Evolutionary conservation across 75 land plant species (phyloP).

Genomic region (Cryptomeria japonica): DNA sequence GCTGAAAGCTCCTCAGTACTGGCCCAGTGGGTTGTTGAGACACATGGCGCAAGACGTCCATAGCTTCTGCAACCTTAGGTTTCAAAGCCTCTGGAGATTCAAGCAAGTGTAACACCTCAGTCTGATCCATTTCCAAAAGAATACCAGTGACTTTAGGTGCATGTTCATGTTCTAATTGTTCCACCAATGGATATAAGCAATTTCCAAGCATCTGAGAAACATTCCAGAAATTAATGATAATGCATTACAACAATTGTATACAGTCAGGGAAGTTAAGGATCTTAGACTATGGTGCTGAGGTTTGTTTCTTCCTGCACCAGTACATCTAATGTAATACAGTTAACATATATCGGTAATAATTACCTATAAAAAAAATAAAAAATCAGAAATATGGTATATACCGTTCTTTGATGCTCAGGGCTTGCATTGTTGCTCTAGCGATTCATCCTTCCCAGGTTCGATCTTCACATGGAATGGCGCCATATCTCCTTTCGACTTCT

Average conservation of each 20-base stretch:
- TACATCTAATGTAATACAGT: too few species aligned
- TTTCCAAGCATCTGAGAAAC: slow-evolving; percentile 78
- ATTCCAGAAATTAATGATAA: background rate
- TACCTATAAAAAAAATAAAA: background rate
- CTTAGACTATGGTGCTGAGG: too few species aligned
- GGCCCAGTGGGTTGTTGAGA: slow-evolving; percentile 40
- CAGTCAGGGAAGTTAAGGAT: too few species aligned
- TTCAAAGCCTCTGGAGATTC: slow-evolving; percentile 92
- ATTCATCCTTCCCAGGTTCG: too few species aligned
- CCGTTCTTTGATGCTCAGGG: slow-evolving; percentile 92
- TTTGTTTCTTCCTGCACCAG: too few species aligned
- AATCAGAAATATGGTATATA: slow-evolving; percentile 16
- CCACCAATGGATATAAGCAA: slow-evolving; percentile 86
- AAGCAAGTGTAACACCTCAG: slow-evolving; percentile 87
- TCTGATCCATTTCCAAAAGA: slow-evolving; percentile 97
- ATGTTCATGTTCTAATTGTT: slow-evolving; percentile 74
- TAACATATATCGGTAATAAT: too few species aligned
- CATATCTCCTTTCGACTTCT: too few species aligned
- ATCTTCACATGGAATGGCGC: too few species aligned
- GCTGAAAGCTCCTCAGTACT: slow-evolving; percentile 55
- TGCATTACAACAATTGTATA: too few species aligned
- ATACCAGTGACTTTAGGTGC: slow-evolving; percentile 97
- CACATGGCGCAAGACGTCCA: slow-evolving; percentile 83
- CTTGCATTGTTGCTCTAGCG: too few species aligned
- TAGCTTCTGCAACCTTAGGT: slow-evolving; percentile 87